Conservation (phyloP, 1,284 basidiomycete species). For the Waitea zeae region DNA sequence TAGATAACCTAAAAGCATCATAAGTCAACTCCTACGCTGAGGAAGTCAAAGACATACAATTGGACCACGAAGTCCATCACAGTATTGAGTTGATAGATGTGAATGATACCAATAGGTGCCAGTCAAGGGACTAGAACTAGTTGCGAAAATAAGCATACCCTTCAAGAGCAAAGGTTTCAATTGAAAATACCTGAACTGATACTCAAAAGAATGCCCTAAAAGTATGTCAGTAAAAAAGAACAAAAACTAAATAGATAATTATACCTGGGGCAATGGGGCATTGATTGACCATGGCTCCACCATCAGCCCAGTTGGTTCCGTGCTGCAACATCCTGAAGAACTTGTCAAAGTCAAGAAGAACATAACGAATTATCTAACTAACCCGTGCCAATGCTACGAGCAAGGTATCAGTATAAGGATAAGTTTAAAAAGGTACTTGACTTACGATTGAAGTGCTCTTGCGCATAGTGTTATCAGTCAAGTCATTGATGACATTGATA, state of each 20-base stretch:
- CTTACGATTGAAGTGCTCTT: constrained; percentile 17
- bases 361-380: background rate
- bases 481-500: constrained; percentile 17
- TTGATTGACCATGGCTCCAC: constrained; percentile 21
- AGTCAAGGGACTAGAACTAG: constrained; percentile 6
- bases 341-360: background rate
- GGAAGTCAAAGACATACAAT: constrained; percentile 2
- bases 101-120: constrained; percentile 14
- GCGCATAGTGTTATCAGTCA: constrained; percentile 17
- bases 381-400: constrained; percentile 20
- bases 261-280: constrained; percentile 29
- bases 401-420: background rate
- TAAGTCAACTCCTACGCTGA: background rate
- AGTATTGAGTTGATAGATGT: constrained; percentile 20
- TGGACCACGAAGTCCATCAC: constrained; percentile 20
- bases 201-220: too few relatives aligned
- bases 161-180: background rate
- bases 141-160: background rate
- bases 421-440: background rate
- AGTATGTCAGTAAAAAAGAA: too few relatives aligned
- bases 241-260: too few relatives aligned
- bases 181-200: too few relatives aligned
- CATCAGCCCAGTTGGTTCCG: constrained; percentile 17
- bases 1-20: constrained; percentile 14
- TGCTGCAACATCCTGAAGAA: constrained; percentile 14